phyloP scores from a whole-genome alignment of 306 rosid species.

The Cicer cuneatum region DNA sequence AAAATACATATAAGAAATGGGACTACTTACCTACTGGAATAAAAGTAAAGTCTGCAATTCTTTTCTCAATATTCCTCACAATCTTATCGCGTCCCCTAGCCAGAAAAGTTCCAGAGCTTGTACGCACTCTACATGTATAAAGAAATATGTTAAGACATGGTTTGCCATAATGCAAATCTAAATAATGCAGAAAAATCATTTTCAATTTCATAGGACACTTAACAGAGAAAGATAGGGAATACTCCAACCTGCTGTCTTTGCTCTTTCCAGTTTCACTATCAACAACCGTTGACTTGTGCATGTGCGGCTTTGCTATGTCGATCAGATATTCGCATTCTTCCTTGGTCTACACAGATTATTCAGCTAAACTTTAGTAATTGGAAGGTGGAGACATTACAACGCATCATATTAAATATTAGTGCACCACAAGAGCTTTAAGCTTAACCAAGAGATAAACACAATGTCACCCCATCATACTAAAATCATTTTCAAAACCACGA shows the following conservation, averaged over 20 bases:
- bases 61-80: conserved; percentile 81
- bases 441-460: conserved; percentile 22
- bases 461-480: conserved; percentile 12
- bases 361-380: conserved; percentile 48
- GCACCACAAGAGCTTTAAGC: conserved; percentile 27
- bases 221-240: conserved; percentile 29
- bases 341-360: conserved; percentile 66
- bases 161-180: neutral
- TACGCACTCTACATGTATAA: conserved; percentile 71
- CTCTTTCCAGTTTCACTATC: conserved; percentile 95
- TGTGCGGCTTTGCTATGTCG: conserved; percentile 74
- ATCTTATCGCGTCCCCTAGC: conserved; percentile 86
- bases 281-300: conserved; percentile 90
- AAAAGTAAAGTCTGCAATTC: conserved; percentile 85
- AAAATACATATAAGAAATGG: conserved; percentile 33
- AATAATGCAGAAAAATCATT: conserved; percentile 24
- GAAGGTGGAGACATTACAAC: conserved; percentile 20
- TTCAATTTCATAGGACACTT: conserved; percentile 30
- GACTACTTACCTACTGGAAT: conserved; percentile 76
- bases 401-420: conserved; percentile 30
- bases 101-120: conserved; percentile 96
- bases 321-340: conserved; percentile 89
- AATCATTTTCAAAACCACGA: conserved; percentile 24
- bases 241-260: conserved; percentile 88
- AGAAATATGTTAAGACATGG: neutral